Evolutionary conservation across 78 protist species (phyloP).

Genomic region (Mastigamoeba balamuthi): DNA sequence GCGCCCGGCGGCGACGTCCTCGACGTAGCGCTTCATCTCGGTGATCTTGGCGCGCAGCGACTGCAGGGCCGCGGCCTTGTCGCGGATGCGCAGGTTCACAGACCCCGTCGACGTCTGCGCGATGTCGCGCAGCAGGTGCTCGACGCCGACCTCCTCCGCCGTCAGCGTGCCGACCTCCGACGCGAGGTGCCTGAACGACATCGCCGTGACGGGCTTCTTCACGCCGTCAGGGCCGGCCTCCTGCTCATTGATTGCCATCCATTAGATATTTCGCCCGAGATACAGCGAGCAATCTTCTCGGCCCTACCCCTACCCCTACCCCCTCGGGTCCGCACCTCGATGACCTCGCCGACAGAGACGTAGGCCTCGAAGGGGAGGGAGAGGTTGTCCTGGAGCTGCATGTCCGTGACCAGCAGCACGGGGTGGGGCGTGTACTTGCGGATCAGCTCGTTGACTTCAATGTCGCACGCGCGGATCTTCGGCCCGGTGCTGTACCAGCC

Average conservation of each 20-base stretch:
- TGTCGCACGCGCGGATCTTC: conserved; percentile 71
- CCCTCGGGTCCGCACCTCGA: conserved; percentile 38
- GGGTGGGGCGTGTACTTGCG: conserved; percentile 73
- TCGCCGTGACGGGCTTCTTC: conserved; percentile 5
- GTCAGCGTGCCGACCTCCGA: conserved; percentile 81
- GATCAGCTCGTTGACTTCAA: conserved; percentile 76
- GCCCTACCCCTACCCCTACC: background rate
- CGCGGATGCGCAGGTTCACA: conserved; percentile 48
- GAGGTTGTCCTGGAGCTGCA: conserved; percentile 48
- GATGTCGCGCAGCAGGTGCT: conserved; percentile 90
- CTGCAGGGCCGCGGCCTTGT: conserved; percentile 53
- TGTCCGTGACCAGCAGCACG: conserved; percentile 74
- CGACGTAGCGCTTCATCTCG: conserved; percentile 44
- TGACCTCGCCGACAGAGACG: conserved; percentile 73
- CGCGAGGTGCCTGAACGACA: conserved; percentile 81
- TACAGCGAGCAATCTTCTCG: too few relatives aligned
- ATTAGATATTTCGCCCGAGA: too few relatives aligned
- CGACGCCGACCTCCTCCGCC: conserved; percentile 97
- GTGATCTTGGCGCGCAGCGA: conserved; percentile 27
- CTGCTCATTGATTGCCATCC: too few relatives aligned
- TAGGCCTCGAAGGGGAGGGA: conserved; percentile 81
- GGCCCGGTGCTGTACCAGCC: conserved; percentile 99
- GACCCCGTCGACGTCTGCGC: conserved; percentile 79
- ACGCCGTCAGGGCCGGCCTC: too few relatives aligned
- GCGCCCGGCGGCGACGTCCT: conserved; percentile 18